Conservation (phyloP, 495 filamentous ascomycete genomes). For the Penicillium tannophilum region DNA sequence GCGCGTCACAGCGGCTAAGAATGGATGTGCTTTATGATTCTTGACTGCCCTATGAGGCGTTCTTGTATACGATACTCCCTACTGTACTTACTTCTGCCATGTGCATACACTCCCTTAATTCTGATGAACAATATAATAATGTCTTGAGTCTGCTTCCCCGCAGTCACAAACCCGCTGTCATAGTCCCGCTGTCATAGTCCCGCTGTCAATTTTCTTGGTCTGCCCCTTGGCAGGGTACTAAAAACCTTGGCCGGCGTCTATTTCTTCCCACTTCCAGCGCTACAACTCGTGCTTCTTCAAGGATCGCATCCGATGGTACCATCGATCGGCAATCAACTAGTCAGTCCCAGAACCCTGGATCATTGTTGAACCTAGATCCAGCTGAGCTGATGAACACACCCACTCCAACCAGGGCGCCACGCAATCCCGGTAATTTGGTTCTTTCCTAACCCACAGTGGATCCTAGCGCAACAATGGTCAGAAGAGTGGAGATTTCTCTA, state of each 20-base stretch:
- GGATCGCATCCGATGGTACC: background rate
- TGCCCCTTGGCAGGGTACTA: background rate
- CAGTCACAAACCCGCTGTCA: background rate
- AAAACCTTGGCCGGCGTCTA: background rate
- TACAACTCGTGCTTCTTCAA: background rate
- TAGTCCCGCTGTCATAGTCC: background rate
- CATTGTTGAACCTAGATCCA: background rate
- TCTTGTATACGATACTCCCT: background rate
- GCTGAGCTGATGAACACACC: background rate
- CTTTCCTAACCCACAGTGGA: background rate
- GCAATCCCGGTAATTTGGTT: background rate
- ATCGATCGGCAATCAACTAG: background rate
- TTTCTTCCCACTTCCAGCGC: too few species aligned
- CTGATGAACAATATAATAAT: background rate
- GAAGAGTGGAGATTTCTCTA: background rate
- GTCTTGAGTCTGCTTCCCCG: background rate
- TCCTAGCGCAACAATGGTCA: background rate
- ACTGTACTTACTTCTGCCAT: background rate
- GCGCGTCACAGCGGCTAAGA: slow-evolving; percentile 10
- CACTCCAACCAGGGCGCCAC: background rate
- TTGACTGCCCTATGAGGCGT: background rate
- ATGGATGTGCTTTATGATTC: background rate
- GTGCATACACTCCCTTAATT: background rate
- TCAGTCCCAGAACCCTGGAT: background rate
- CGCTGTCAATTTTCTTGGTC: background rate